These are phyloP conservation scores for Cladobotryum mycophilum DNA, from an alignment of 2,329 filamentous ascomycete species.

Conservation along the genomic window DNA sequence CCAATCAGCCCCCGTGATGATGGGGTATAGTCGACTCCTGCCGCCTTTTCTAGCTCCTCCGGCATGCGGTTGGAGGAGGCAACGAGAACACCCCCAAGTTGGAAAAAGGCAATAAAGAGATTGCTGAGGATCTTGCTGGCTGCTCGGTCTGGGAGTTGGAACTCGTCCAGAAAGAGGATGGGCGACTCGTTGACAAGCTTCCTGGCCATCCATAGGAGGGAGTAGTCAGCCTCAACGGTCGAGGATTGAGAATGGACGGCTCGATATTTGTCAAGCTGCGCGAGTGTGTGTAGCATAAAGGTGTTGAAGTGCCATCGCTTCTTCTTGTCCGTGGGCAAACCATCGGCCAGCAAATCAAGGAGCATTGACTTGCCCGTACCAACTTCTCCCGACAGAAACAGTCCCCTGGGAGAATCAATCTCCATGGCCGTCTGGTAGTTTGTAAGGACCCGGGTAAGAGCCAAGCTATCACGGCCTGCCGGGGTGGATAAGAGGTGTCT, in stretches of 20 bases:
- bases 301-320: slow-evolving; percentile 77
- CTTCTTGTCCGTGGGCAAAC: slow-evolving; percentile 67
- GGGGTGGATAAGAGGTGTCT: slow-evolving; percentile 51
- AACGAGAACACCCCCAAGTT: slow-evolving; percentile 72
- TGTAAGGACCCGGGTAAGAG: slow-evolving; percentile 62
- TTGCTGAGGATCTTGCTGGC: slow-evolving; percentile 74
- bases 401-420: slow-evolving; percentile 64
- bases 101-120: slow-evolving; percentile 73
- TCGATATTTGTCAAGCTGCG: slow-evolving; percentile 62
- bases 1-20: slow-evolving; percentile 46
- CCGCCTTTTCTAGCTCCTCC: slow-evolving; percentile 70
- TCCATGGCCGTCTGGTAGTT: slow-evolving; percentile 65
- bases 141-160: slow-evolving; percentile 73
- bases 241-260: slow-evolving; percentile 23
- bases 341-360: slow-evolving; percentile 74
- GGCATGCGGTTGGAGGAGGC: slow-evolving; percentile 81
- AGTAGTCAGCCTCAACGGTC: slow-evolving; percentile 45
- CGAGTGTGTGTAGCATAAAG: slow-evolving; percentile 74
- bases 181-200: slow-evolving; percentile 70
- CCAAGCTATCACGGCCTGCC: slow-evolving; percentile 52
- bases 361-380: slow-evolving; percentile 82
- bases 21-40: slow-evolving; percentile 60
- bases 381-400: slow-evolving; percentile 76
- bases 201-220: slow-evolving; percentile 65
- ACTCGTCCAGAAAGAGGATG: slow-evolving; percentile 76